Conservation (phyloP, 495 filamentous ascomycete genomes). For the Daldinia bambusicola region DNA sequence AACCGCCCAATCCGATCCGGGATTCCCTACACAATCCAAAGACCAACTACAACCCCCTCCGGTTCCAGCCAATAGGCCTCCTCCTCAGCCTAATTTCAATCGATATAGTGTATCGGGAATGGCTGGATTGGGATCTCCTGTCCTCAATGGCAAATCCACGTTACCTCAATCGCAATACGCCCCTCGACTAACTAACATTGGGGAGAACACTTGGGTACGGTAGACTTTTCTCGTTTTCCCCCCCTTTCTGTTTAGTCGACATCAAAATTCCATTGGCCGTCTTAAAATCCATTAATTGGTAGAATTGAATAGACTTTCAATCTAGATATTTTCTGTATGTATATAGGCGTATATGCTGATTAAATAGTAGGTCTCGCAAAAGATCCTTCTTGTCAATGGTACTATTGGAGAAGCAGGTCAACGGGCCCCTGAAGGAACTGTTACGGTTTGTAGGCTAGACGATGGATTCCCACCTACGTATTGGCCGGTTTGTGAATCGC, state of each 20-base stretch:
- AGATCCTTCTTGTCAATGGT: constrained; percentile 82
- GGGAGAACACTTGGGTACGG: constrained; percentile 84
- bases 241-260: background rate
- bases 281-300: background rate
- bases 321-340: background rate
- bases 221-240: constrained; percentile 20
- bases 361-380: constrained; percentile 79
- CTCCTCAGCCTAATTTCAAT: constrained; percentile 59
- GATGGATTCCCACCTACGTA: constrained; percentile 80
- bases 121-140: constrained; percentile 64
- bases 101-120: constrained; percentile 63
- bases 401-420: constrained; percentile 78
- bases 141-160: constrained; percentile 62
- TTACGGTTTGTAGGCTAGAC: constrained; percentile 84
- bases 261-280: constrained; percentile 1
- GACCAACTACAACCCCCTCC: constrained; percentile 54
- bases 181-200: constrained; percentile 77
- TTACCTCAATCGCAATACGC: constrained; percentile 77
- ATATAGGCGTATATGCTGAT: constrained; percentile 12
- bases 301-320: background rate
- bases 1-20: constrained; percentile 56
- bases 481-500: constrained; percentile 87
- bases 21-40: constrained; percentile 60
- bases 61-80: constrained; percentile 54
- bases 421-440: constrained; percentile 76